Evolutionary conservation across 2,329 filamentous ascomycete species (phyloP).

Genomic region (Macroventuria anomochaeta): DNA sequence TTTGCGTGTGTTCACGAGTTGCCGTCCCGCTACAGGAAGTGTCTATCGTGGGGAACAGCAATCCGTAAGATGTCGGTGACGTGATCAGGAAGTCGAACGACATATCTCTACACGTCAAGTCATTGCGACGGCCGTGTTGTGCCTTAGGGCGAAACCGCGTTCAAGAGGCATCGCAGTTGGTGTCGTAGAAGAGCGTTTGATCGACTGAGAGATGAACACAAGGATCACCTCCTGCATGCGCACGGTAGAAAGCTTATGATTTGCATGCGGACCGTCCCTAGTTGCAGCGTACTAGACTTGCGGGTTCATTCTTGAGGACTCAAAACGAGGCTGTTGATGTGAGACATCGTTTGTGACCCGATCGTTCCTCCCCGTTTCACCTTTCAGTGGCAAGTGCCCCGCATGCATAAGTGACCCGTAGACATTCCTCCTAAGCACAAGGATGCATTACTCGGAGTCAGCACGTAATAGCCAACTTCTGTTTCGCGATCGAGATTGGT

Average conservation of each 20-base stretch:
- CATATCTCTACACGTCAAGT: not conserved
- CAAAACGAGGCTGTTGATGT: slow-evolving; percentile 1
- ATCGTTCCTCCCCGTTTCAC: slow-evolving; percentile 27
- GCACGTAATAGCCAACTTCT: not conserved
- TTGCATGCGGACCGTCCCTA: not conserved
- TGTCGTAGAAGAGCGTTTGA: not conserved
- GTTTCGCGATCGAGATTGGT: slow-evolving; percentile 13
- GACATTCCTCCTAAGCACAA: not conserved
- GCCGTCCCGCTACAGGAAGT: not conserved
- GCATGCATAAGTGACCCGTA: slow-evolving; percentile 11
- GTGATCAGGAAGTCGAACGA: not conserved
- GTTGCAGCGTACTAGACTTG: not conserved
- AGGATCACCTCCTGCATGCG: not conserved
- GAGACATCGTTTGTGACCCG: slow-evolving; percentile 14
- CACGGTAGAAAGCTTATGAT: not conserved
- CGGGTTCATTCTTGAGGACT: not conserved
- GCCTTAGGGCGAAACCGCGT: not conserved
- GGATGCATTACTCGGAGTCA: not conserved
- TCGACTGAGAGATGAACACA: not conserved
- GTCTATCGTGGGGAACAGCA: too few species aligned
- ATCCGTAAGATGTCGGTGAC: not conserved
- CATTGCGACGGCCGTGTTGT: not conserved
- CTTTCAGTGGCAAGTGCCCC: slow-evolving; percentile 13
- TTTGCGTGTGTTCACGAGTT: not conserved
- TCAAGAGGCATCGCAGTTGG: not conserved